These are phyloP conservation scores for Lentinula edodes DNA, from an alignment of 768 basidiomycete genomes.

Conservation along the genomic window DNA sequence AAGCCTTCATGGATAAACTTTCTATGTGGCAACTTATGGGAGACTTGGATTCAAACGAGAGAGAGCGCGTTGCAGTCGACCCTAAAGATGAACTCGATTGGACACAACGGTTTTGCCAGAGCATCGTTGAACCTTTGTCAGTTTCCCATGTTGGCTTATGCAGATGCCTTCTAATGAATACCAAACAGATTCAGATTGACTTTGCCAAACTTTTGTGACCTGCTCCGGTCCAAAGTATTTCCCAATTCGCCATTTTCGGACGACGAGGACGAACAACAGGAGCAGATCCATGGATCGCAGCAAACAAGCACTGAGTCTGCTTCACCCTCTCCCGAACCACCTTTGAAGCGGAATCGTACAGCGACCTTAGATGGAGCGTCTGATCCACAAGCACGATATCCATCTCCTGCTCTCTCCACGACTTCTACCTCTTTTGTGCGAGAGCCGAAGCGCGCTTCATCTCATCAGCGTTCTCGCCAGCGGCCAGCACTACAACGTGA, in stretches of 20 bases:
- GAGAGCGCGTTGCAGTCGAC: constrained; percentile 9
- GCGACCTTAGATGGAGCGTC: not conserved
- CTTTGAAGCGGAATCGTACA: not conserved
- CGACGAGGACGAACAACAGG: constrained; percentile 18
- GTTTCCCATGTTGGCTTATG: constrained; percentile 14
- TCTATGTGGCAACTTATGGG: constrained; percentile 71
- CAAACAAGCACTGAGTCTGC: not conserved
- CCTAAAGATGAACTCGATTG: constrained; percentile 48
- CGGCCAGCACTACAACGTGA: constrained; percentile 24
- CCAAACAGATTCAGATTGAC: constrained; percentile 45
- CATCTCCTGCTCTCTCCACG: constrained; percentile 9
- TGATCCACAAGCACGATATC: not conserved
- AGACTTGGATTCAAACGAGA: constrained; percentile 19
- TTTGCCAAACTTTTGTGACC: constrained; percentile 47
- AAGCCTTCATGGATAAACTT: constrained; percentile 74
- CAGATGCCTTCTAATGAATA: not conserved
- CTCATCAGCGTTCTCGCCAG: not conserved
- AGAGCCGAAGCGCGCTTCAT: not conserved
- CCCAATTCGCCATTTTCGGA: constrained; percentile 57
- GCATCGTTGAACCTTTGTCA: constrained; percentile 60
- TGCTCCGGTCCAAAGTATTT: constrained; percentile 65
- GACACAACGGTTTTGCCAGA: constrained; percentile 69
- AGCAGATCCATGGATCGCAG: not conserved
- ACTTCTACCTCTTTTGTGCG: not conserved
- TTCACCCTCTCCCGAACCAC: not conserved